A percentile compares a stretch with the other conserved stretches of the same genome.
These are phyloP conservation scores for Novymonas esmeraldas DNA, from an alignment of 208 protist species.

Conservation along the genomic window DNA sequence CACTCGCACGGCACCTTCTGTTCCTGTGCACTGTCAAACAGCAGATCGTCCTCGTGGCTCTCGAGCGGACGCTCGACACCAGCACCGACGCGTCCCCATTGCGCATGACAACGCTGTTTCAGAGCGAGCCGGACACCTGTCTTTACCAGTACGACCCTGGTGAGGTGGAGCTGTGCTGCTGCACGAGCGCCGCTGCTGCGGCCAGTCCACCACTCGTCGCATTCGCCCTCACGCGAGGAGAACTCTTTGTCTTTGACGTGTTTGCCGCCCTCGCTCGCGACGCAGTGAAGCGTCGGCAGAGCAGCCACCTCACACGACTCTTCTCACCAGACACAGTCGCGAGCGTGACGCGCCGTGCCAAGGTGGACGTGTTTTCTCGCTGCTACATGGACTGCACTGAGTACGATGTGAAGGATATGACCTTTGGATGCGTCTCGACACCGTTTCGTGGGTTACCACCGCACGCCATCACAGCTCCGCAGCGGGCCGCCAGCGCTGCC, in stretches of 20 bases:
- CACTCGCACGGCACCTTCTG: constrained; percentile 51
- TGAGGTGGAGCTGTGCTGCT: constrained; percentile 60
- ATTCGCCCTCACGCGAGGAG: constrained; percentile 64
- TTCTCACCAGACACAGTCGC: constrained; percentile 32
- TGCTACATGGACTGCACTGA: constrained; percentile 65
- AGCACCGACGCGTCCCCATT: constrained; percentile 11
- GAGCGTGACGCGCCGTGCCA: background rate
- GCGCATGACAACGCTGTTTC: constrained; percentile 61
- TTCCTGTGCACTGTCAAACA: constrained; percentile 84
- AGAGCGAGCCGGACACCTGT: constrained; percentile 53
- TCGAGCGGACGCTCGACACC: constrained; percentile 22
- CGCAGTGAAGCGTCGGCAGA: constrained; percentile 19
- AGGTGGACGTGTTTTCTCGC: constrained; percentile 26
- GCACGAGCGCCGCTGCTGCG: constrained; percentile 17
- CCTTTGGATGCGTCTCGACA: constrained; percentile 30
- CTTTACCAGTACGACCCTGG: constrained; percentile 63
- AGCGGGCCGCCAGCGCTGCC: too few relatives aligned
- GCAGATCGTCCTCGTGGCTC: constrained; percentile 62
- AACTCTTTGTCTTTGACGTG: constrained; percentile 68
- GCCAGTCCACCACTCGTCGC: constrained; percentile 47
- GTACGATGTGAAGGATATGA: constrained; percentile 71
- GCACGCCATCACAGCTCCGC: too few relatives aligned
- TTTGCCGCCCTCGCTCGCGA: constrained; percentile 48
- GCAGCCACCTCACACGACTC: constrained; percentile 13
- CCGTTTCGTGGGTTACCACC: background rate